Percentiles rank a stretch among this genome's conserved stretches.
These are phyloP conservation scores for Volvox reticuliferus DNA, from an alignment of 139 green algal species.

Conservation along the genomic window DNA sequence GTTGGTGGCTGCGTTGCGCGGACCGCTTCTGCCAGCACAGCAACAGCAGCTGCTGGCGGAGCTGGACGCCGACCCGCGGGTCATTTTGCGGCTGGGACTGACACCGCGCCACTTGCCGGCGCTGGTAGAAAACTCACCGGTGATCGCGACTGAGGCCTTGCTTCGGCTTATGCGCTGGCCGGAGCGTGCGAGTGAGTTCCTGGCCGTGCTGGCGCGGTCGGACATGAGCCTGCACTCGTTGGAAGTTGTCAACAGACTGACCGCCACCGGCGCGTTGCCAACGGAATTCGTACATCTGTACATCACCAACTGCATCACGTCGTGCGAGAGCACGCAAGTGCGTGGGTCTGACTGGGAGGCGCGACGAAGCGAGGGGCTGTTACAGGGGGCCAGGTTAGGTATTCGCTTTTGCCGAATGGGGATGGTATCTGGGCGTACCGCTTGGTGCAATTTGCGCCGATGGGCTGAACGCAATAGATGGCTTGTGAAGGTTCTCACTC, in stretches of 20 bases:
- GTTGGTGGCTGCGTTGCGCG: constrained; percentile 61
- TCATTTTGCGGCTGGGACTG: constrained; percentile 60
- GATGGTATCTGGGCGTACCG: too few relatives aligned
- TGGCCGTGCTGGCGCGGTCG: constrained; percentile 72
- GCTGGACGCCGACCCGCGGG: constrained; percentile 60
- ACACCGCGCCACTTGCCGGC: constrained; percentile 60
- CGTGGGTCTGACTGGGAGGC: neutral
- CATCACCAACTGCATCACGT: constrained; percentile 89
- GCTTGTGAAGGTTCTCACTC: too few relatives aligned
- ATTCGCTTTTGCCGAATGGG: too few relatives aligned
- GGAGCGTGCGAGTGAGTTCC: constrained; percentile 17
- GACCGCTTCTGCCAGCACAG: constrained; percentile 72
- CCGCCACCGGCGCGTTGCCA: constrained; percentile 70
- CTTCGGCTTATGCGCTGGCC: constrained; percentile 43
- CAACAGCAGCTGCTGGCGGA: constrained; percentile 69
- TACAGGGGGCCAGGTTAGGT: too few relatives aligned
- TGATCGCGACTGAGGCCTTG: constrained; percentile 72
- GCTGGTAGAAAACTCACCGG: constrained; percentile 84
- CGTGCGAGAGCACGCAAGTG: constrained; percentile 81
- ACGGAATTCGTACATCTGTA: constrained; percentile 90
- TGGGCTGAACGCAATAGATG: too few relatives aligned
- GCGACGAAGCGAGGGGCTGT: too few relatives aligned
- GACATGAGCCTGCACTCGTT: constrained; percentile 88
- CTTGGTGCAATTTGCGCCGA: too few relatives aligned
- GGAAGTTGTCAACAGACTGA: constrained; percentile 93